Conservation (phyloP, 768 basidiomycete species). For the Galerina sulciceps region DNA sequence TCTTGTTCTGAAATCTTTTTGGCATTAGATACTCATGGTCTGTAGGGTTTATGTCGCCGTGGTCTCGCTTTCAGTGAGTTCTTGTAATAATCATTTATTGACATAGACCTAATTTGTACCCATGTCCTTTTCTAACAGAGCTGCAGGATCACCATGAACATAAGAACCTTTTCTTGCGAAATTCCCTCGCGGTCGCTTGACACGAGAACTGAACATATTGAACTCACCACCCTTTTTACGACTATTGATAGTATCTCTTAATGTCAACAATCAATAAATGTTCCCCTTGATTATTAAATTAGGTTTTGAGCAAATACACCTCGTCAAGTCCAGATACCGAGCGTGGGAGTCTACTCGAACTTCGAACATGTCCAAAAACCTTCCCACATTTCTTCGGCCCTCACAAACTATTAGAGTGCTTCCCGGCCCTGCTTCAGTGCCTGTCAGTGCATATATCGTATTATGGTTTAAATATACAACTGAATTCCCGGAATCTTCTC, state of each 20-base stretch:
- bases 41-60: conserved; percentile 9
- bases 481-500: too few relatives aligned
- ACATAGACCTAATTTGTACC: background rate
- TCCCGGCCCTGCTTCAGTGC: too few relatives aligned
- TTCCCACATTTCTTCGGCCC: too few relatives aligned
- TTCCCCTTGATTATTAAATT: too few relatives aligned
- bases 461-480: too few relatives aligned
- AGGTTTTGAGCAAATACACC: too few relatives aligned
- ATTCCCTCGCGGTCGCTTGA: background rate
- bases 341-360: too few relatives aligned
- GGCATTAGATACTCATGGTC: background rate
- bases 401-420: too few relatives aligned
- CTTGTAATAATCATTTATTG: background rate
- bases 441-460: too few relatives aligned
- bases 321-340: too few relatives aligned
- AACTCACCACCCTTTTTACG: background rate
- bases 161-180: conserved; percentile 4
- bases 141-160: conserved; percentile 21
- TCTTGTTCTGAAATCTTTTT: background rate
- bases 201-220: background rate
- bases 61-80: conserved; percentile 13
- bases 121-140: background rate
- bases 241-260: background rate
- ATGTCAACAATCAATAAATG: background rate
- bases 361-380: too few relatives aligned